Base-by-base conservation (phyloP, 106 monocot species). In the Dendrobium catenatum region DNA sequence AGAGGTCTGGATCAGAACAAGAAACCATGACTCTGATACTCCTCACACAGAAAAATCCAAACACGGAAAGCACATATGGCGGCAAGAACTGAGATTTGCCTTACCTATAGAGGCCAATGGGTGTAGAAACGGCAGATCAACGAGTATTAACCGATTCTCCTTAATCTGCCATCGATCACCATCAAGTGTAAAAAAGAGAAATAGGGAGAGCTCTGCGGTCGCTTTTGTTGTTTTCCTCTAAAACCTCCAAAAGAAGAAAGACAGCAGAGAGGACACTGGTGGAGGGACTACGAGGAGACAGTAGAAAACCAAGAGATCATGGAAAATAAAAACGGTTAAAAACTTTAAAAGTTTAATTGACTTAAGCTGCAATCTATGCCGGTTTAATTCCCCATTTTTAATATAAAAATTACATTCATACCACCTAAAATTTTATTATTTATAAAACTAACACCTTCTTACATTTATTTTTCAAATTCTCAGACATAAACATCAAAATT, bases 211-310 rank as follows among this genome's bases (percentile, higher is more conserved):
- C 11, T 76, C 76, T 76, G 10, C 76, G 48, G 22, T 27, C 76
- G 26, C 74, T 74, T 17, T 19, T 76, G 76, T 49, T 43, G n/a
- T 37, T 44, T 22, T 68, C 51, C 16, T 70, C 37, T 70, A 70
- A 74, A 76, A 51, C 76, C 76, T 76, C 76, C 76, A 76, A 49
- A 76, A 43, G 74, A 73, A 76, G 76, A 76, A 72, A 20, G 74
- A 75, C 22, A 76, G 76, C 76, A n/a, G 76, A 76, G 76, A 49
- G 76, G 27, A 47, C 49, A 76, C 48, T 76, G 48, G 18, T 13
- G 74, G 42, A 43, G 42, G 42, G 74, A 74, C 61, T 19, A 10
- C 19, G 40, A 18, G 42, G 49, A 76, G 76, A 76, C 26, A 27
- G 49, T 5, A 76, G 49, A 49, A 76, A 26, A 76, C 7, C 16